Evolutionary conservation across 371 early-diverging fungal species (phyloP), one percentile per base, ranked within the genome.

Genomic region (Mucor mucedo): DNA sequence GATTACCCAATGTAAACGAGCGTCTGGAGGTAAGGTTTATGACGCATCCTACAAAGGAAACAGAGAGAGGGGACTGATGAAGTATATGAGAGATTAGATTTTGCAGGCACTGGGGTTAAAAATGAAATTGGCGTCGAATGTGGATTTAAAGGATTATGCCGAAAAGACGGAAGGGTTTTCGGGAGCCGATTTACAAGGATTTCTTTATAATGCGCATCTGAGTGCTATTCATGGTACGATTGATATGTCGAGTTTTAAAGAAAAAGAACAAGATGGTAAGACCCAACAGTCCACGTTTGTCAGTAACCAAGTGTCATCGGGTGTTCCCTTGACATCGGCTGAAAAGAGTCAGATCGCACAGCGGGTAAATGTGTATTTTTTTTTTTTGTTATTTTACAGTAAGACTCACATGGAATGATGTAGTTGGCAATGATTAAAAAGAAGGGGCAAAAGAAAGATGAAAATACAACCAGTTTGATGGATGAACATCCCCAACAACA

Each of bases 111-210:
- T 91, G 4, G 85, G 91, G 0, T 66, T 73, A 8, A 90, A 89
- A 64, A 84, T 93, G 82, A 80, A 82, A 53, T 73, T 90, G n/a
- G 84, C 75, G 3, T 52, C 69, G 1, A 76, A 77, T 45, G 82
- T 91, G 1, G 85, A 92, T 55, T 79, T 93, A 56, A 59, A 60
- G 28, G 62, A 63, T 0, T 79, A 85, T 63, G 93, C 96, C 5
- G 78, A 79, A 50, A 73, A 80, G 10, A 91, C 94, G 0, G 89
- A 87, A 29, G 91, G 91, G 1, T 91, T 87, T 64, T 86, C 95
- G 0, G 97, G 97, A 4, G 98, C 98, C 0, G 98, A 98, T 78
- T 70, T 98, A 57, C 97, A 97, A 75, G 96, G 93, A 0, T 82
- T 98, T 29, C 71, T 97, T 6, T 96, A 95, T 70, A 93, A 92